phyloP scores from a whole-genome alignment of 768 basidiomycete species.

The Hortiboletus campestris region DNA sequence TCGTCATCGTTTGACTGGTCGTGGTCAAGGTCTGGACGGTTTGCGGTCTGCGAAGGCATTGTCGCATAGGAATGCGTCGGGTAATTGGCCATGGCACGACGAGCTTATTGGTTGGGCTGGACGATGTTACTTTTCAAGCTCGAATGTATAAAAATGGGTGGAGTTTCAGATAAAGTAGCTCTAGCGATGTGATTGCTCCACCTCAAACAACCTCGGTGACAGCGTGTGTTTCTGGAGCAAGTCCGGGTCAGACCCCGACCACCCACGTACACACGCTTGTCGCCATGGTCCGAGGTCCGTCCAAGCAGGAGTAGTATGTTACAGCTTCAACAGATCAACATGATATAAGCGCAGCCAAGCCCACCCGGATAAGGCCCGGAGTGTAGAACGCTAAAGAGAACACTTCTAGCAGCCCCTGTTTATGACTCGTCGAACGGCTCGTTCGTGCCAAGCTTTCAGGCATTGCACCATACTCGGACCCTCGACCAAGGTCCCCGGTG shows the following conservation, averaged over 20 bases:
- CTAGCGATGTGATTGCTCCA: constrained; percentile 21
- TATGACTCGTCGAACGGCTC: not conserved
- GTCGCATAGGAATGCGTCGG: constrained; percentile 27
- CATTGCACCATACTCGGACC: not conserved
- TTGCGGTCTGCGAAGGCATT: constrained; percentile 16
- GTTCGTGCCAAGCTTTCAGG: not conserved
- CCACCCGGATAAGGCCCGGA: not conserved
- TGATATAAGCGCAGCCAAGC: not conserved
- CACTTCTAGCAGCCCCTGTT: not conserved
- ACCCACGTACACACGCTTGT: constrained; percentile 10
- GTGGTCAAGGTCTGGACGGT: constrained; percentile 20
- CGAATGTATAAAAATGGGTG: constrained; percentile 23
- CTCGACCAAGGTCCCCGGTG: not conserved
- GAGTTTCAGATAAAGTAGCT: constrained; percentile 22
- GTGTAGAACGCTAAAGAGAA: not conserved
- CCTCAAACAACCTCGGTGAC: constrained; percentile 20
- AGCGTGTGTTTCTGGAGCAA: constrained; percentile 13
- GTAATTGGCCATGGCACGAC: constrained; percentile 27
- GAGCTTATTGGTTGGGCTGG: constrained; percentile 7
- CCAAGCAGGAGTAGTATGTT: constrained; percentile 2
- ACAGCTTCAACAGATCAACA: not conserved
- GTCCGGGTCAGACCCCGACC: constrained; percentile 23
- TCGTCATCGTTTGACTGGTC: constrained; percentile 35
- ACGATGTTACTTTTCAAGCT: constrained; percentile 13
- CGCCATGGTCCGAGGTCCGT: not conserved